These are phyloP conservation scores for Laguncularia racemosa DNA, from an alignment of 345 rosid species.

Conservation along the genomic window DNA sequence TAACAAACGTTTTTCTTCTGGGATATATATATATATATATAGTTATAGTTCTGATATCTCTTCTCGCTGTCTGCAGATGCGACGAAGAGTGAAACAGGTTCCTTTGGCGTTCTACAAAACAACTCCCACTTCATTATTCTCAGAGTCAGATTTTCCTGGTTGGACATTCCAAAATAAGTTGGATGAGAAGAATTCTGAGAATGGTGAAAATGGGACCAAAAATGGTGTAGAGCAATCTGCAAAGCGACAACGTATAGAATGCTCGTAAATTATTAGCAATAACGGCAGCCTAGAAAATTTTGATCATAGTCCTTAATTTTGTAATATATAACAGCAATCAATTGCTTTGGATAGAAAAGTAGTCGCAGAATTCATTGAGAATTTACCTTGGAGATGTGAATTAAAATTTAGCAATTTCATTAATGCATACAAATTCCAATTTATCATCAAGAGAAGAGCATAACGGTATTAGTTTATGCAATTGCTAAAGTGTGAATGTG, in stretches of 20 bases:
- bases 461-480: too few species aligned
- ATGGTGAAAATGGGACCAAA: constrained; percentile 5
- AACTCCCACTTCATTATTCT: constrained; percentile 57
- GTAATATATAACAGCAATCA: background rate
- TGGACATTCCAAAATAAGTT: constrained; percentile 53
- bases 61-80: constrained; percentile 6
- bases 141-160: constrained; percentile 65
- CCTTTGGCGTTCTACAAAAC: constrained; percentile 72
- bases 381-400: background rate
- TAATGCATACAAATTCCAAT: too few species aligned
- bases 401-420: too few species aligned
- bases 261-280: constrained; percentile 10
- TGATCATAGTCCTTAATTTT: background rate
- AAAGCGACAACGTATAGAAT: constrained; percentile 34
- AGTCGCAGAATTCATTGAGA: background rate
- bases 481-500: too few species aligned
- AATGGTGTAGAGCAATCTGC: constrained; percentile 8
- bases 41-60: background rate
- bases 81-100: constrained; percentile 80
- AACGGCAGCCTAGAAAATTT: background rate
- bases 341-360: background rate
- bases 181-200: constrained; percentile 3
- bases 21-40: too few species aligned
- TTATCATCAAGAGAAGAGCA: too few species aligned
- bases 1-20: too few species aligned